Conservation (phyloP, 371 early-diverging fungal species). For the Batkoa obscura region DNA sequence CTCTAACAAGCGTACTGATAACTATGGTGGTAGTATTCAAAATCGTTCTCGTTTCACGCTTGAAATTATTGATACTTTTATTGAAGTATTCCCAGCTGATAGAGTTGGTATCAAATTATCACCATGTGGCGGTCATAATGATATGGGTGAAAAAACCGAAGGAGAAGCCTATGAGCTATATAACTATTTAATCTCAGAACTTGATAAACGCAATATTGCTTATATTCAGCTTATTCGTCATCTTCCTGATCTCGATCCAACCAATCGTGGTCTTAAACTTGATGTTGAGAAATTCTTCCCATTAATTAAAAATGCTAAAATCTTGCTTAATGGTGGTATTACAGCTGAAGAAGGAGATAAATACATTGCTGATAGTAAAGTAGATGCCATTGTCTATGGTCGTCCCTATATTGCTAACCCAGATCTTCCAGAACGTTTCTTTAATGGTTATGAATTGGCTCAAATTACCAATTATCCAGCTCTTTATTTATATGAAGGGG, state of each 20-base stretch:
- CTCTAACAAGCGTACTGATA: slow-evolving; percentile 35
- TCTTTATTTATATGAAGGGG: not conserved
- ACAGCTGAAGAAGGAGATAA: slow-evolving; percentile 28
- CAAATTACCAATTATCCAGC: not conserved
- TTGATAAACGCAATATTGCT: not conserved
- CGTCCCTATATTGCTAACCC: slow-evolving; percentile 12
- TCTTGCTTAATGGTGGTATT: slow-evolving; percentile 28
- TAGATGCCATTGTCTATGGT: slow-evolving; percentile 10
- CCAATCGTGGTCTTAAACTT: not conserved
- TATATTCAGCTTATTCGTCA: slow-evolving; percentile 2
- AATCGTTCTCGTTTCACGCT: slow-evolving; percentile 25
- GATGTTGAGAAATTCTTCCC: too few relatives aligned
- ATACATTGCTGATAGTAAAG: slow-evolving; percentile 7
- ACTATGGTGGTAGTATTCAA: slow-evolving; percentile 29
- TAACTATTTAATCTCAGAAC: slow-evolving; percentile 11
- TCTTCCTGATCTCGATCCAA: not conserved
- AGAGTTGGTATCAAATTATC: slow-evolving; percentile 27
- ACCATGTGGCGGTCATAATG: slow-evolving; percentile 41
- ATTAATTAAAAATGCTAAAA: not conserved
- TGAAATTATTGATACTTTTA: slow-evolving; percentile 32
- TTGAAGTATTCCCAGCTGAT: slow-evolving; percentile 58
- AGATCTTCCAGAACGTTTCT: slow-evolving; percentile 2
- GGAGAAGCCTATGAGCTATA: slow-evolving; percentile 47
- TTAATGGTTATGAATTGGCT: not conserved
- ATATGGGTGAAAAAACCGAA: slow-evolving; percentile 26